Evolutionary conservation across 106 monocot species (phyloP).

Genomic region (Platanthera zijinensis): DNA sequence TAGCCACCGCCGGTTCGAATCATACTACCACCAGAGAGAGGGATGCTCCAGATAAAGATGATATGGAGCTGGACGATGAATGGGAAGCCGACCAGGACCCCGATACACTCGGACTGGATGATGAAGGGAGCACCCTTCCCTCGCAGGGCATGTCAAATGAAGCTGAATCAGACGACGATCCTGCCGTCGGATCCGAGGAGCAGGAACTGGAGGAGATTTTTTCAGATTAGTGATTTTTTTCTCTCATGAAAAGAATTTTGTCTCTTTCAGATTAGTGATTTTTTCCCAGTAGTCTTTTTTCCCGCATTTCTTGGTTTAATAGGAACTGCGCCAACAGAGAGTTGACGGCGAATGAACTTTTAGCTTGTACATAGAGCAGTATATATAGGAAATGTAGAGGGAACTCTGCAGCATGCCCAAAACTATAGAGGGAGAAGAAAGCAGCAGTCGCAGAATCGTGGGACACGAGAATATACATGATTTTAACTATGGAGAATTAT

Average conservation of each 20-base stretch:
- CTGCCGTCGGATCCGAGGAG: conserved; percentile 26
- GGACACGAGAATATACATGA: too few species aligned
- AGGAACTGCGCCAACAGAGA: not conserved
- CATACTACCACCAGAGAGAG: not conserved
- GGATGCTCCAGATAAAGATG: not conserved
- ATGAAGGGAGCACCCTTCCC: conserved; percentile 31
- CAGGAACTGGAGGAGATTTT: conserved; percentile 62
- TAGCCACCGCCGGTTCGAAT: not conserved
- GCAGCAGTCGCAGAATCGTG: too few species aligned
- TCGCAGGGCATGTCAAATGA: conserved; percentile 11
- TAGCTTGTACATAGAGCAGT: not conserved
- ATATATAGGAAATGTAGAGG: not conserved
- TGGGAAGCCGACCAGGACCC: conserved; percentile 27
- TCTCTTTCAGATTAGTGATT: not conserved
- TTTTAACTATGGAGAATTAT: too few species aligned
- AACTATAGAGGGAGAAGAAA: too few species aligned
- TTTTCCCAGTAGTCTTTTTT: not conserved
- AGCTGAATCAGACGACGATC: conserved; percentile 23
- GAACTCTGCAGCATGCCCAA: not conserved
- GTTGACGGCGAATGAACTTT: not conserved
- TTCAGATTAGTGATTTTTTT: conserved; percentile 39
- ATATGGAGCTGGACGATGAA: not conserved
- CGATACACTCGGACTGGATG: conserved; percentile 40
- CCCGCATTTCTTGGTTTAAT: not conserved
- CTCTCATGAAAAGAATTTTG: not conserved